Evolutionary conservation across 116 monocot species (phyloP).

Genomic region (Trichopus zeylanicus): DNA sequence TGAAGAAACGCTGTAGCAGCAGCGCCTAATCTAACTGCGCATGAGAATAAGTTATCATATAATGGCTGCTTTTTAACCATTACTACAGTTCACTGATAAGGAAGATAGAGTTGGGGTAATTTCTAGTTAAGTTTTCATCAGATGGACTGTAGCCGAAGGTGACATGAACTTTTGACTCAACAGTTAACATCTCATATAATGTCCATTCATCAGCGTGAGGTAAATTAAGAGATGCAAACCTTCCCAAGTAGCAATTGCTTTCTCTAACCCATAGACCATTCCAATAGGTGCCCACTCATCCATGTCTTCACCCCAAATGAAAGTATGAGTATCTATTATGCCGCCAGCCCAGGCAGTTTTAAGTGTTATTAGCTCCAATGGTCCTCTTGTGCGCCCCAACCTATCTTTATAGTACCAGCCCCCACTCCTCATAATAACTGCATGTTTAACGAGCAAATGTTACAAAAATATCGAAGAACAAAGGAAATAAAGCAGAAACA

Average conservation of each 20-base stretch:
- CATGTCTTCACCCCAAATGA: conserved; percentile 94
- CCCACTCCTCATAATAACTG: conserved; percentile 81
- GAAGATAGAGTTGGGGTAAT: too few species aligned
- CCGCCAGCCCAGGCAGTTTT: conserved; percentile 92
- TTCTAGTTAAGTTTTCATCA: too few species aligned
- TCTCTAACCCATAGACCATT: conserved; percentile 79
- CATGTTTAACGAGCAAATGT: conserved; percentile 2
- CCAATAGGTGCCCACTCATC: conserved; percentile 95
- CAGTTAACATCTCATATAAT: neutral
- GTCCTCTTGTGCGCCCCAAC: conserved; percentile 82
- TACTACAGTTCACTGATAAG: neutral
- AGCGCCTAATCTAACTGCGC: conserved; percentile 72
- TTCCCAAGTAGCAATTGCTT: conserved; percentile 91
- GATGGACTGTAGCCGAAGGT: too few species aligned
- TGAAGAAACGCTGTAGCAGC: conserved; percentile 74
- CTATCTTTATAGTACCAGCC: conserved; percentile 90
- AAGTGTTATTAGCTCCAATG: conserved; percentile 69
- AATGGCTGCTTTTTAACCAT: neutral
- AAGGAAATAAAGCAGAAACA: neutral
- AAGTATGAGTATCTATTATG: conserved; percentile 77
- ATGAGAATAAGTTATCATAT: conserved; percentile 7
- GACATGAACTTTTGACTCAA: neutral
- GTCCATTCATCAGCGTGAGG: neutral
- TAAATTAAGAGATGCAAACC: conserved; percentile 24
- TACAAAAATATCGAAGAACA: neutral